A percentile compares a stretch with the other conserved stretches of the same genome.
These are phyloP conservation scores for Sclerotinia sclerotiorum DNA, from an alignment of 2,329 filamentous ascomycete genomes.

Conservation along the genomic window DNA sequence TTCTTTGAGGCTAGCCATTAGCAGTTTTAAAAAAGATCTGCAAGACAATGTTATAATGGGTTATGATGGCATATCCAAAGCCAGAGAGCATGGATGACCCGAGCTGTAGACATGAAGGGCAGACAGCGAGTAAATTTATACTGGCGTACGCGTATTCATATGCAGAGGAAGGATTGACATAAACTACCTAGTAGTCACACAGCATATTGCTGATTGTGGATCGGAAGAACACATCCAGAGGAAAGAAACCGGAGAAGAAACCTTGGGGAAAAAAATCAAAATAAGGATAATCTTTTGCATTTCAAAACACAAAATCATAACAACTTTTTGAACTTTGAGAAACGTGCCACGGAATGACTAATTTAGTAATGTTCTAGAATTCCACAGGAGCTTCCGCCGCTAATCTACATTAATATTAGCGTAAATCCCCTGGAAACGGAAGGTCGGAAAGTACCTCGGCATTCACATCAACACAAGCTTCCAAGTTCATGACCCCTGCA, in stretches of 20 bases:
- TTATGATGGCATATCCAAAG: background rate
- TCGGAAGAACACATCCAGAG: background rate
- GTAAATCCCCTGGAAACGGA: background rate
- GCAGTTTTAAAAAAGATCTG: background rate
- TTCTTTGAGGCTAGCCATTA: background rate
- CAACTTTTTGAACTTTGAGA: background rate
- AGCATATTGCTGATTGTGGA: background rate
- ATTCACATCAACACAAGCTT: slow-evolving; percentile 15
- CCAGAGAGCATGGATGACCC: background rate
- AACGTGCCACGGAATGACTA: slow-evolving; percentile 8
- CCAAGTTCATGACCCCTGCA: background rate
- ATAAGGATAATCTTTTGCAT: background rate
- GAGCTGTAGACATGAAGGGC: background rate
- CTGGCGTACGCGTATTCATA: background rate
- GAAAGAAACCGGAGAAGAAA: too few relatives aligned
- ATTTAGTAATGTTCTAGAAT: slow-evolving; percentile 9
- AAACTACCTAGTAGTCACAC: background rate
- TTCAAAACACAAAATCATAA: background rate
- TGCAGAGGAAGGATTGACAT: background rate
- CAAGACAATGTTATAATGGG: background rate
- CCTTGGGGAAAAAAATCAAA: too few relatives aligned
- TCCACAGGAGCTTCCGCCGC: background rate
- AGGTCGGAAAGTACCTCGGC: slow-evolving; percentile 20
- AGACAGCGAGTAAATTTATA: background rate
- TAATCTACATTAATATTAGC: background rate